Conservation (phyloP, 495 filamentous ascomycete genomes). For the Peziza echinospora region DNA sequence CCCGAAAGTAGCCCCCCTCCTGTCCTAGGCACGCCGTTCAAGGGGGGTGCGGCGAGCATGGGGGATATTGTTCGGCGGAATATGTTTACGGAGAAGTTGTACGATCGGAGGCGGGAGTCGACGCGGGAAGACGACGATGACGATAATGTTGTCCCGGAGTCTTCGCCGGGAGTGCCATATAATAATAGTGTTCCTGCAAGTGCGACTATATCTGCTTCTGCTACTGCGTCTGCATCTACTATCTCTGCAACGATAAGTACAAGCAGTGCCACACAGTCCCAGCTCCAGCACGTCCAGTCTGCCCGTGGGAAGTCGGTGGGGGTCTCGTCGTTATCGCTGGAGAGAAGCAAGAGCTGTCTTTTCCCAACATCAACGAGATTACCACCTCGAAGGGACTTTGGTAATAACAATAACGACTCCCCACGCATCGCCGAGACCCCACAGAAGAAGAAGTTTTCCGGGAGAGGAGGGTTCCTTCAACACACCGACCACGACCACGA, state of each 20-base stretch:
- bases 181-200: background rate
- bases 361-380: background rate
- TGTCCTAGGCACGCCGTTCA: background rate
- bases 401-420: background rate
- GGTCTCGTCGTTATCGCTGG: too few relatives aligned
- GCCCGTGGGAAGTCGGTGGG: too few relatives aligned
- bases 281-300: too few relatives aligned
- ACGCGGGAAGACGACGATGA: background rate
- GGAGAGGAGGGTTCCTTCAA: conserved; percentile 2
- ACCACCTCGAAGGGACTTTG: conserved; percentile 2
- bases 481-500: background rate
- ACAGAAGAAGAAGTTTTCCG: conserved; percentile 5
- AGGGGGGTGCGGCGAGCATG: background rate
- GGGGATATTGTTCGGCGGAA: too few relatives aligned
- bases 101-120: background rate
- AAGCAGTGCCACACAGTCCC: too few relatives aligned
- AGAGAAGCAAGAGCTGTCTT: background rate
- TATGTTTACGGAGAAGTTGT: too few relatives aligned
- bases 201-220: too few relatives aligned
- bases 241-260: too few relatives aligned
- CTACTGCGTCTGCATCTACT: too few relatives aligned
- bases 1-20: background rate
- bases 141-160: background rate
- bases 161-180: background rate
- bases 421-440: conserved; percentile 6